phyloP scores from a whole-genome alignment of 257 asterid genomes.

The Agastache rugosa region DNA sequence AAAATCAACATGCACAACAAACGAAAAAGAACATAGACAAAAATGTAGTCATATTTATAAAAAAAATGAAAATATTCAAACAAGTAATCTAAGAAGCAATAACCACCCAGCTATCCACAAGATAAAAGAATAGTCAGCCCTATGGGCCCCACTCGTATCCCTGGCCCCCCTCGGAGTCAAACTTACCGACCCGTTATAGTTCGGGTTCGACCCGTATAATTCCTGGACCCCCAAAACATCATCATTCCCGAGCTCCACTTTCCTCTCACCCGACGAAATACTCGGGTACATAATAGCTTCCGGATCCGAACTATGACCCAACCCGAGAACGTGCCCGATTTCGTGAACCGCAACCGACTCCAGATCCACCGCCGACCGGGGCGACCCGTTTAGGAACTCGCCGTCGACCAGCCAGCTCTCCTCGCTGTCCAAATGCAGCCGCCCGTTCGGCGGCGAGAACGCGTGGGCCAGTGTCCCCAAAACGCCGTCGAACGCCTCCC shows the following conservation, averaged over 20 bases:
- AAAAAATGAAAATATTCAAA: neutral
- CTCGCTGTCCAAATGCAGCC: conserved; percentile 73
- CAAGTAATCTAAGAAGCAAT: conserved; percentile 15
- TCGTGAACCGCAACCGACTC: conserved; percentile 96
- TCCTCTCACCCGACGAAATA: conserved; percentile 60
- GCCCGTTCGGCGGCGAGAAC: conserved; percentile 82
- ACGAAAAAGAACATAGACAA: no score
- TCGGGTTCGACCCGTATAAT: conserved; percentile 84
- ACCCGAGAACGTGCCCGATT: conserved; percentile 87
- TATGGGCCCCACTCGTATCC: conserved; percentile 49
- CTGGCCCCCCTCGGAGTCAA: conserved; percentile 46
- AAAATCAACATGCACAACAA: no score
- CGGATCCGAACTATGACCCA: conserved; percentile 84
- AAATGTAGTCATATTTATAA: no score
- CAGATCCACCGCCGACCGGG: conserved; percentile 68
- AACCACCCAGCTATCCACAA: conserved; percentile 36
- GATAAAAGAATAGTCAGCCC: conserved; percentile 18
- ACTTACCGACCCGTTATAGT: conserved; percentile 49
- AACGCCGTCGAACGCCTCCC: conserved; percentile 89
- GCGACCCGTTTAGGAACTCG: conserved; percentile 41
- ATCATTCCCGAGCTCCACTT: conserved; percentile 66
- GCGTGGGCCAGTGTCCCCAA: conserved; percentile 92
- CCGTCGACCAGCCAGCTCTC: conserved; percentile 89
- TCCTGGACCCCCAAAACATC: conserved; percentile 70
- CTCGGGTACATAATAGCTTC: conserved; percentile 86